A percentile compares a stretch with the other conserved stretches of the same genome.
phyloP scores from a whole-genome alignment of 352 stramenopile genomes.

The Globisporangium barbulae region DNA sequence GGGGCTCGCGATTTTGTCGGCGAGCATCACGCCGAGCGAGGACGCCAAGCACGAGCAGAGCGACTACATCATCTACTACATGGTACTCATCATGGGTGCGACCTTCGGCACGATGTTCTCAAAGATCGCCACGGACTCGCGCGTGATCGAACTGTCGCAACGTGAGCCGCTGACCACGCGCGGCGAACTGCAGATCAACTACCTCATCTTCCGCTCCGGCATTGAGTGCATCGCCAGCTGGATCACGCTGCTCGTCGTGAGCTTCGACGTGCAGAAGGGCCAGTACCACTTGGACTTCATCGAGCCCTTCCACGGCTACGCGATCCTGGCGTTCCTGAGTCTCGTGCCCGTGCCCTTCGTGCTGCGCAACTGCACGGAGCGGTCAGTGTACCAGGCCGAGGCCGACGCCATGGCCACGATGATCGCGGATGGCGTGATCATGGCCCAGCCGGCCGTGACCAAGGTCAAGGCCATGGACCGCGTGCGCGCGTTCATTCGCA shows the following conservation, averaged over 20 bases:
- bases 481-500: conserved; percentile 46
- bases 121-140: conserved; percentile 83
- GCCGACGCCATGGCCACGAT: conserved; percentile 14
- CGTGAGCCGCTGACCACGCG: conserved; percentile 64
- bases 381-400: conserved; percentile 30
- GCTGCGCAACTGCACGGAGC: conserved; percentile 56
- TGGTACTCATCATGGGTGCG: conserved; percentile 70
- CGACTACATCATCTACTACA: conserved; percentile 25
- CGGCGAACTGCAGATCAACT: conserved; percentile 76
- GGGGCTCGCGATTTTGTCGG: conserved; percentile 49
- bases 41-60: conserved; percentile 21
- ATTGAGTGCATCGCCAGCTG: conserved; percentile 51
- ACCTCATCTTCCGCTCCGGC: conserved; percentile 54
- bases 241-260: conserved; percentile 42
- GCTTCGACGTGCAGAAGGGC: conserved; percentile 32
- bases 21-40: conserved; percentile 31
- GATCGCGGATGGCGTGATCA: conserved; percentile 2
- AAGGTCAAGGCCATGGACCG: conserved; percentile 14
- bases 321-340: conserved; percentile 43
- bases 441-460: neutral
- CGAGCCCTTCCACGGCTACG: conserved; percentile 51
- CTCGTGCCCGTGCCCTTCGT: conserved; percentile 63
- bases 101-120: conserved; percentile 81
- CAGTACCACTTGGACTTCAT: conserved; percentile 46
- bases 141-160: conserved; percentile 79